Percentiles rank a stretch among this genome's conserved stretches.
Evolutionary conservation across 2,329 filamentous ascomycete species (phyloP).

Genomic region (Pyrenochaeta sp.): DNA sequence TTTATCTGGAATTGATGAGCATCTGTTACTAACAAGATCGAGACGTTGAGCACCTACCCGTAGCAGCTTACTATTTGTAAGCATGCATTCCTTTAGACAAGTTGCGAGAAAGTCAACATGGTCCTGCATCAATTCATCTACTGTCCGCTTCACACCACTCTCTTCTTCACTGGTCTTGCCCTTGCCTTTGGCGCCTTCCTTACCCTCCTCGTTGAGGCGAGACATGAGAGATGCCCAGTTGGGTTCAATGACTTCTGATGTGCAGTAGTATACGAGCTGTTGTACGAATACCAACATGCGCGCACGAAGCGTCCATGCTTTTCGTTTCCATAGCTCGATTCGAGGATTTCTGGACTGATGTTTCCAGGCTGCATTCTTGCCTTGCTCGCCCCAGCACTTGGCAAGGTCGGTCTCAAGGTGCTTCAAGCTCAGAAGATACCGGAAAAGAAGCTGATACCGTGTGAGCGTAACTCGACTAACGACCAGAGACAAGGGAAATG

Average conservation of each 20-base stretch:
- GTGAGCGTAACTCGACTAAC: conserved; percentile 97
- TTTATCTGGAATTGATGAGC: conserved; percentile 73
- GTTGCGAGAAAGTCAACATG: conserved; percentile 98
- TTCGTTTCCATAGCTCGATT: conserved; percentile 90
- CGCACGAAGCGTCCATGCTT: conserved; percentile 88
- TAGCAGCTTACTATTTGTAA: conserved; percentile 94
- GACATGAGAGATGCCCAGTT: conserved; percentile 96
- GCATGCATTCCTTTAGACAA: conserved; percentile 98
- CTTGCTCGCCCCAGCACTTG: conserved; percentile 89
- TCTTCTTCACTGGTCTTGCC: conserved; percentile 40
- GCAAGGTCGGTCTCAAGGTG: conserved; percentile 89
- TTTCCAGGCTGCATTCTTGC: conserved; percentile 80
- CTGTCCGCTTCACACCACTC: conserved; percentile 72
- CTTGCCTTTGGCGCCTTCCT: conserved; percentile 58
- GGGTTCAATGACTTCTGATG: conserved; percentile 94
- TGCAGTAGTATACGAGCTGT: conserved; percentile 96
- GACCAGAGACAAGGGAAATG: conserved; percentile 93
- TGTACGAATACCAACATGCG: conserved; percentile 98
- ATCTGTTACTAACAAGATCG: not conserved
- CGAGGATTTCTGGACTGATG: conserved; percentile 76
- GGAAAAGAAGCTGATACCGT: conserved; percentile 94
- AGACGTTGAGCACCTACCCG: conserved; percentile 66
- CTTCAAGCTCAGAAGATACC: conserved; percentile 87
- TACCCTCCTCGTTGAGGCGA: conserved; percentile 70
- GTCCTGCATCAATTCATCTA: conserved; percentile 98